Evolutionary conservation across 148 eudicot genomes (phyloP), one percentile per base, ranked within the genome.

Genomic region (Selenicereus undatus): DNA sequence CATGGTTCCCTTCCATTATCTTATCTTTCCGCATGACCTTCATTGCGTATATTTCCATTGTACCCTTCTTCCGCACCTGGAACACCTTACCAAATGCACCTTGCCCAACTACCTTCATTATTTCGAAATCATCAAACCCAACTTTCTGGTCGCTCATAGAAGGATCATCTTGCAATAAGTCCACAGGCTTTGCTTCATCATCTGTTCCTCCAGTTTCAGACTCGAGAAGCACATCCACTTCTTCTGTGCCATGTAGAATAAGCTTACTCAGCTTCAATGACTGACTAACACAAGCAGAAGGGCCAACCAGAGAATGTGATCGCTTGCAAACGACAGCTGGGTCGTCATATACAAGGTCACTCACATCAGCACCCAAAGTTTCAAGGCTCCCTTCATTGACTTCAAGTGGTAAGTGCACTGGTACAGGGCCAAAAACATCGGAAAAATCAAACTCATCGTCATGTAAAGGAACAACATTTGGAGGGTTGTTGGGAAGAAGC

Each of bases 11-110:
- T 89, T 94, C 98, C 93, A 94, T 86, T 79, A 93, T 91, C 86
- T 90, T 95, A 82, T 95, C 98, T 84, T 95, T 95, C 83, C 95
- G 84, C 97, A 93, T 89, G 75, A 95, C 97, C 88, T 95, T 95
- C 98, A 95, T 93, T n/a, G 98, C 98, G 79, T 87, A 95, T 70
- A 93, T 90, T 85, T 95, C 98, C 62, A 84, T 81, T 18, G 97
- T 88, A 21, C 92, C 96, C 85, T 81, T 89, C 88, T 87, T 93
- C 62, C 85, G 85, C 77, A 93, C 96, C 85, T 95, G 98, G 86
- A 84, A 95, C 26, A 93, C 98, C 90, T 93, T 94, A 56, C 88
- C 98, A 89, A 93, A 94, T 75, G 97, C 91, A 50, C 97, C 98
- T 86, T 87, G 91, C 42, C 98, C 98, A 62, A 94, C 98, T 70